Evolutionary conservation across 345 rosid species (phyloP), one percentile per base, ranked within the genome.

Genomic region (Citrus reticulata): DNA sequence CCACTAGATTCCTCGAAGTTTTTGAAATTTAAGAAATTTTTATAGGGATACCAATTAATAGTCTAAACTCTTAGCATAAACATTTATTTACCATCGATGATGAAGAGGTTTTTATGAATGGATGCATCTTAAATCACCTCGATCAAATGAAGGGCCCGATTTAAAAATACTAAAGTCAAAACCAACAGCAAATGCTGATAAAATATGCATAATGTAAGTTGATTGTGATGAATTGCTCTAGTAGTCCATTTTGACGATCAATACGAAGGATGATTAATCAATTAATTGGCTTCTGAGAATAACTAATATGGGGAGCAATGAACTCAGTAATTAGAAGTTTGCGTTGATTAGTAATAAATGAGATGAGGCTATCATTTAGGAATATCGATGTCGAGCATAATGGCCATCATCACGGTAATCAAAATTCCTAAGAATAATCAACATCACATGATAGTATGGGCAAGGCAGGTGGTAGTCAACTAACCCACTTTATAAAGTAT

Each of bases 231-330:
- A 14, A 51, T 4, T 51, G 11, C 51, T 17, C 57, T 51, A 1
- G 57, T 51, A 63, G 61, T 46, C 61, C 64, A 63, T 63, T 24
- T 19, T 27, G 24, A 64, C 24, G 64, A 76, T 65, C 70, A 76
- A 42, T 46, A 46, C 17, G 17, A 46, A 46, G 51, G 51, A 46
- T 75, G 32, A 65, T 76, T 51, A 27, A 65, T n/a, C 63, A 20
- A 62, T 64, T 32, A 46, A 75, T 75, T 75, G 61, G 71, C 71
- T 64, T 75, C 34, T 22, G 65, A 75, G 78, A 49, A 71, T 71
- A 4, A 54, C 34, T 30, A 30, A 30, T 35, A 42, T 13, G 8
- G 37, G 37, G 57, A 20, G 49, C 30, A 57, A 76, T n/a, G 79
- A 17, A 34, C 9, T 22, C 40, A 65, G 34, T 8, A 7, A 76